phyloP scores from a whole-genome alignment of 371 early-diverging fungal species.

The Lichtheimia ramosa region DNA sequence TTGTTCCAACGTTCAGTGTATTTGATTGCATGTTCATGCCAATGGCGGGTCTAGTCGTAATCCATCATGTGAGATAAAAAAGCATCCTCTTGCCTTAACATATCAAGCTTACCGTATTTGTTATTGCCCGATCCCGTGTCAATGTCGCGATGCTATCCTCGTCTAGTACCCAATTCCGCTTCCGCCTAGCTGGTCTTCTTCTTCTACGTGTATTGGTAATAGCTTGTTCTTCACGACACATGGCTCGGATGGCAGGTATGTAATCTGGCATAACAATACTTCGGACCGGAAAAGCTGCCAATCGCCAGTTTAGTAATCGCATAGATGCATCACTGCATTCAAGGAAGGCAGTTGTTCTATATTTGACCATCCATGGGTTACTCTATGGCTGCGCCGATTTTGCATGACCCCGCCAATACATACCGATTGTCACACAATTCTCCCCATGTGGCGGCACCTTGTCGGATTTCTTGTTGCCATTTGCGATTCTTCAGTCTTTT shows the following conservation, averaged over 20 bases:
- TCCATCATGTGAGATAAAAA: neutral
- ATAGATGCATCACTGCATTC: constrained; percentile 6
- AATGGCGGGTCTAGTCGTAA: constrained; percentile 1
- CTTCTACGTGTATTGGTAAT: constrained; percentile 13
- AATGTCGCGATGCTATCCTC: constrained; percentile 10
- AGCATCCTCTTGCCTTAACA: neutral
- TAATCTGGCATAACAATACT: constrained; percentile 18
- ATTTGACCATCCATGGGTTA: constrained; percentile 5
- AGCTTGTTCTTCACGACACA: constrained; percentile 22
- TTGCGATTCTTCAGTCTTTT: constrained; percentile 1
- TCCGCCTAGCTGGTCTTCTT: constrained; percentile 10
- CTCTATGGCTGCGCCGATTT: neutral
- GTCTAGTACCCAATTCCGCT: constrained; percentile 12
- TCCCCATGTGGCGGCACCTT: constrained; percentile 1
- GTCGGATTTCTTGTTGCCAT: constrained; percentile 6
- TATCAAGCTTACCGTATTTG: constrained; percentile 4
- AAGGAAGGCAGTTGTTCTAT: constrained; percentile 13
- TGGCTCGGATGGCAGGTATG: constrained; percentile 21
- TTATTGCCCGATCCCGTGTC: neutral
- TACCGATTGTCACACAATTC: constrained; percentile 10
- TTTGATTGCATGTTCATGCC: constrained; percentile 5
- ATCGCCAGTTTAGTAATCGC: constrained; percentile 11
- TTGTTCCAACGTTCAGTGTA: constrained; percentile 6
- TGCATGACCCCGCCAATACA: constrained; percentile 6
- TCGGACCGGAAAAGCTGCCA: constrained; percentile 1